Base-by-base conservation (phyloP, 768 basidiomycete species). In the Lepiota subincarnata region DNA sequence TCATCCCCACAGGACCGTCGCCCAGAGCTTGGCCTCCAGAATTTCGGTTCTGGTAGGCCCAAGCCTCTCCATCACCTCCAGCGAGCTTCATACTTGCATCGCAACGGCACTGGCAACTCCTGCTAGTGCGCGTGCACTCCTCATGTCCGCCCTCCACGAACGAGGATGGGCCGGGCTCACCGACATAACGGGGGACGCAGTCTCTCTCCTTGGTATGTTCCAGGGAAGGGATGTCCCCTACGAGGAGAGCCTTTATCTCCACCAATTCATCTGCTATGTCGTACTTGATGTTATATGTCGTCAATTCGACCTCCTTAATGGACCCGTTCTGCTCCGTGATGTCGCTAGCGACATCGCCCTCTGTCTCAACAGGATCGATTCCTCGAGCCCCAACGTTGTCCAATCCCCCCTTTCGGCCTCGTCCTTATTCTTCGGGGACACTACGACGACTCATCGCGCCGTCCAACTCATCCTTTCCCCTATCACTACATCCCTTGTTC, bases 81-180 rank as follows among this genome's bases (percentile, higher is more conserved):
- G 18, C 22, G 52, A 38, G 35, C 20, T 31, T 11, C 7, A 7
- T 8, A 3, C 52, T 46, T 36, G 16, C 14, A 22, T 24, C 22
- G 5, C 35, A 7, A 43, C 6, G 5, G 37, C 22, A 13, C 8
- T 24, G 22, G 19, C 52, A 13, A 13, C 6, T 19, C 22, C 20
- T 16, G 44, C 19, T 8, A 45, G 46, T 46, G 18, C 43, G 10
- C 44, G 44, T 22, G 26, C 14, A 1, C 39, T 24, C 26, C 34
- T 53, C 11, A 13, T 44, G 36, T 28, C 44, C 26, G 43, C 43
- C 16, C 11, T 45, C 44, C 52, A 12, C 16, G 36, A 43, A 24
- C 52, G 18, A 5, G 52, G 52, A 16, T 53, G 52, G 52, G 13
- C 34, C 18, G 43, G 36, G 18, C 52, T 53, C 26, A 16, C 37